Evolutionary conservation across 768 basidiomycete species (phyloP), one percentile per base, ranked within the genome.

Genomic region (Suillus luteus): DNA sequence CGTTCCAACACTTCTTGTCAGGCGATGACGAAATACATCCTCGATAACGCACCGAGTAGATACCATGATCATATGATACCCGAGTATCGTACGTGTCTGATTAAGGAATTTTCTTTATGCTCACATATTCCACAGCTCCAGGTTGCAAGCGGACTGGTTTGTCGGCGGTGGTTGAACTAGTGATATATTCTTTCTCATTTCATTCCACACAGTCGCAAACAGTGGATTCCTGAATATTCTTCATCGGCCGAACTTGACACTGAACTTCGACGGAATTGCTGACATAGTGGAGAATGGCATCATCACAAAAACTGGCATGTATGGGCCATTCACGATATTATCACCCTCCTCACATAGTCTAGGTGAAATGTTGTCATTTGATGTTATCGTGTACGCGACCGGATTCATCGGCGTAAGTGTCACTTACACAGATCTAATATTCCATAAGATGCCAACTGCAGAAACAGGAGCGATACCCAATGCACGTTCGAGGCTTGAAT

Each of bases 111-210:
- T 44, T 1, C 7, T 15, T 14, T n/a, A 31, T 48, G 10, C 40
- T 61, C 14, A 63, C 14, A 31, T 55, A 5, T 7, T 33, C 37
- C 27, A 40, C 54, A 86, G 86, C 83, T 41, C 81, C 83, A 37
- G 87, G 87, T 24, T 89, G 87, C 70, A 88, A 87, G 72, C 81
- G 89, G 44, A 80, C 61, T 22, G 70, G 71, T 72, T 52, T 6
- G 58, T n/a, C 3, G 43, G 10, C 40, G 27, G 27, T 55, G 10
- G 9, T 44, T 57, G 58, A 22, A 40, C 27, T 46, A 19, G 7
- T 33, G 40, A n/a, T 22, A 17, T 5, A 2, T 37, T 15, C 31
- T 64, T 5, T 65, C 17, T 14, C 24, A 44, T 31, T 14, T 44
- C 10, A 31, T 4, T 59, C 24, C 6, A 54, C 52, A 43, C 57